Base-by-base conservation (phyloP, 495 filamentous ascomycete species). In the Immersiella caudata region DNA sequence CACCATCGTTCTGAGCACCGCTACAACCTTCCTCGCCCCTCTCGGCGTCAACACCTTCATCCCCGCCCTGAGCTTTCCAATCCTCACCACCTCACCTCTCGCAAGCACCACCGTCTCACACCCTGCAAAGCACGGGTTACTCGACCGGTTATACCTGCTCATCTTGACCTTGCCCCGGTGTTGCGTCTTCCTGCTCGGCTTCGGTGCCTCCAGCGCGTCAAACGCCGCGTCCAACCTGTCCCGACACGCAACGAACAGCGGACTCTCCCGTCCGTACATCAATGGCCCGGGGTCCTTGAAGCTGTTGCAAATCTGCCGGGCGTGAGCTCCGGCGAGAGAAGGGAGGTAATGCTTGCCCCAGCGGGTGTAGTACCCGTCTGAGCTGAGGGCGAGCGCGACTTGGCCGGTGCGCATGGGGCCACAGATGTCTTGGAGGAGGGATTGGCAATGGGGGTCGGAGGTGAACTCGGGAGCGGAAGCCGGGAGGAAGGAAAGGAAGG, bases 331-430 rank as follows among this genome's bases (percentile, higher is more conserved):
- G 24, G 75, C 74, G 6, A 83, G 71, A n/a, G 74, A 77, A 16
- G 80, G 75, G 29, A 83, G 79, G 73, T 79, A 83, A 69, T 83
- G 80, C 27, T 62, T 64, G n/a, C 81, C 81, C 81, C 79, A 84
- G 51, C 70, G 66, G 18, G 36, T 18, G 67, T 76, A 82, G 65
- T 75, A 78, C 0, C 65, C 54, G 2, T 46, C 0, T 8, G 50
- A 64, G 24, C 65, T 65, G 7, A 83, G 66, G 14, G 81, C 81
- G 16, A 79, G 61, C 26, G 60, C 54, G 36, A 84, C 69, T 52
- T 84, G 79, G 26, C 82, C 82, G 8, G 64, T 68, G 0, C 74
- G 70, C 7, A 35, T 40, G 33, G 62, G 21, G 52, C 76, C 78
- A 22, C 27, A 36, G 22, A 83, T 72, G 64, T 83, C 80, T 33